phyloP scores from a whole-genome alignment of 805 yeast genomes.

The Hanseniaspora thailandica region DNA sequence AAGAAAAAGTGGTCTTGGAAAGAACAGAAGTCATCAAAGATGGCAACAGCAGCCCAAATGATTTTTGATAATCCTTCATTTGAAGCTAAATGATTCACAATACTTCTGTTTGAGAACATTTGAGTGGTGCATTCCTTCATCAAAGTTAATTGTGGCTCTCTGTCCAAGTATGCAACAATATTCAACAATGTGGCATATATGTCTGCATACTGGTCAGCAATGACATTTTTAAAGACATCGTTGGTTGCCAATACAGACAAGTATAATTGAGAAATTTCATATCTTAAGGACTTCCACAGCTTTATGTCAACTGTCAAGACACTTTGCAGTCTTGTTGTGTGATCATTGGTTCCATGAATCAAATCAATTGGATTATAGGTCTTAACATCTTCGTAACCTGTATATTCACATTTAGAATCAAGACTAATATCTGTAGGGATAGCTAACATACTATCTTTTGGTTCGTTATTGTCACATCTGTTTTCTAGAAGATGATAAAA shows the following conservation, averaged over 20 bases:
- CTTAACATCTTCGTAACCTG: neutral
- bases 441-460: neutral
- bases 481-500: neutral
- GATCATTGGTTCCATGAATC: slow-evolving; percentile 15
- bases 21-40: slow-evolving; percentile 35
- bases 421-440: neutral
- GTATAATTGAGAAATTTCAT: slow-evolving; percentile 36
- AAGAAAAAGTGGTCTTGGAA: slow-evolving; percentile 29
- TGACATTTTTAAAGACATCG: slow-evolving; percentile 34
- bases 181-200: slow-evolving; percentile 42
- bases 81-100: slow-evolving; percentile 25
- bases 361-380: neutral
- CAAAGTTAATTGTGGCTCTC: slow-evolving; percentile 78
- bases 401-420: neutral
- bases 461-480: neutral
- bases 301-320: slow-evolving; percentile 50
- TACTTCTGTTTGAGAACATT: slow-evolving; percentile 50
- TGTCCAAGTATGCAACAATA: slow-evolving; percentile 48
- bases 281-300: slow-evolving; percentile 42
- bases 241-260: slow-evolving; percentile 49
- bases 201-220: slow-evolving; percentile 43
- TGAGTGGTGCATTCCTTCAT: slow-evolving; percentile 70
- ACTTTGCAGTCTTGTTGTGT: slow-evolving; percentile 44
- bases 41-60: slow-evolving; percentile 36
- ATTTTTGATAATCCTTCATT: slow-evolving; percentile 20